Base-by-base conservation (phyloP, 129 eudicot species). In the Saussurea involucrata region DNA sequence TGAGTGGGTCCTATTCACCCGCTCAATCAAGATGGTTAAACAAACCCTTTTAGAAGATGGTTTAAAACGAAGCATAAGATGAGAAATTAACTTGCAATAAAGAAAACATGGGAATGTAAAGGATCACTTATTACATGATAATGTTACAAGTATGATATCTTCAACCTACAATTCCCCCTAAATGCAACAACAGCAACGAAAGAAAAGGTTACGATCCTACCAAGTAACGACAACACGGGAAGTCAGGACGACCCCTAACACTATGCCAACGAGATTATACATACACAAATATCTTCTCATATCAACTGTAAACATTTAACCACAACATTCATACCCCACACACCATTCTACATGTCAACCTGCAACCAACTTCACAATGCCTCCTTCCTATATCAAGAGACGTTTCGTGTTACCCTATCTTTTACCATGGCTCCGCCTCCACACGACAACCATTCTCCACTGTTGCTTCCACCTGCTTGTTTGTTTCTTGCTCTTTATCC, bases 81-180 rank as follows among this genome's bases (percentile, higher is more conserved):
- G 55, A 44, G 17, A 49, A 49, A 15, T 49, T 49, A 49, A 49
- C 1, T 2, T 2, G 60, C 60, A 15, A 49, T 15, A 49, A 53
- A 53, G 61, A 21, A 36, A 71, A 78, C n/a, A 80, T 40, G 80
- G 71, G 80, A 80, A 80, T 27, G 84, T 80, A 29, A 74, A 80
- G 84, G 80, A 80, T 74, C 27, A 83, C 77, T 87, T 82, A 87
- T 87, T 80, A 79, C 80, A 81, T 53, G 22, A 53, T 76, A 78
- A 74, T 22, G 85, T 70, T 81, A 86, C 85, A 80, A 66, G 77
- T 80, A 87, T 61, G 78, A 78, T 68, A 79, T 81, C 77, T 76
- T 83, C 85, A 85, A 80, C 83, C 88, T 84, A 81, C 80, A 73
- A 82, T 63, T 76, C 82, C 83, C 90, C 69, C 71, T 69, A 75